Evolutionary conservation across 345 rosid species (phyloP).

Genomic region (Rhodamnia rubescens): DNA sequence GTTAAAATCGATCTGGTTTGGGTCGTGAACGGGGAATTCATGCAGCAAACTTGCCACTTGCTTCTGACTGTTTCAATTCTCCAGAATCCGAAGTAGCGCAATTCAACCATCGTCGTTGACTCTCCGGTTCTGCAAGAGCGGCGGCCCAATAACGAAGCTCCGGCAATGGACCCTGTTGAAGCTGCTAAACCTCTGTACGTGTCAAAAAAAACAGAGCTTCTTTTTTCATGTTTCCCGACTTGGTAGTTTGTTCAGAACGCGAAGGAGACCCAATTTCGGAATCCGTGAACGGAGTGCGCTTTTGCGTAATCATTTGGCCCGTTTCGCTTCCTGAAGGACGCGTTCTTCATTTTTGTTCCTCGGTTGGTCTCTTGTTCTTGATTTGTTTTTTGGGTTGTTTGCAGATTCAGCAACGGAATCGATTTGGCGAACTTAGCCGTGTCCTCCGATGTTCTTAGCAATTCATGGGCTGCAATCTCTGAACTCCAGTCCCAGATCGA

Average conservation of each 20-base stretch:
- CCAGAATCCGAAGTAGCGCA: neutral
- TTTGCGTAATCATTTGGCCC: neutral
- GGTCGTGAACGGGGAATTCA: rapidly evolving
- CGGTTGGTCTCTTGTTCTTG: neutral
- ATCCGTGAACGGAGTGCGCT: neutral
- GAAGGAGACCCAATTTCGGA: neutral
- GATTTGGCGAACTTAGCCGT: constrained; percentile 33
- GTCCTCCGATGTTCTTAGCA: constrained; percentile 29
- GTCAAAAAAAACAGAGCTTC: neutral
- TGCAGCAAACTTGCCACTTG: neutral
- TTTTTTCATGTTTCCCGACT: neutral
- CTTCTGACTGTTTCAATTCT: neutral
- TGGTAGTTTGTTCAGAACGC: neutral
- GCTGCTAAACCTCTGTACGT: neutral
- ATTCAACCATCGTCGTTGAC: neutral
- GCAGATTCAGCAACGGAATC: constrained; percentile 24
- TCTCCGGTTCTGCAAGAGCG: neutral
- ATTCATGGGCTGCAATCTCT: constrained; percentile 26
- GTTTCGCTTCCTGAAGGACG: neutral
- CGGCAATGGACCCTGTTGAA: neutral
- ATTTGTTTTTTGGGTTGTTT: neutral
- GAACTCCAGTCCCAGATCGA: constrained; percentile 3
- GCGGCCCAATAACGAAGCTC: neutral
- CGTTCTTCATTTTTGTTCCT: neutral
- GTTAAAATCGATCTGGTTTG: neutral